phyloP scores from a whole-genome alignment of 768 basidiomycete species.

The Mrakia frigida region DNA sequence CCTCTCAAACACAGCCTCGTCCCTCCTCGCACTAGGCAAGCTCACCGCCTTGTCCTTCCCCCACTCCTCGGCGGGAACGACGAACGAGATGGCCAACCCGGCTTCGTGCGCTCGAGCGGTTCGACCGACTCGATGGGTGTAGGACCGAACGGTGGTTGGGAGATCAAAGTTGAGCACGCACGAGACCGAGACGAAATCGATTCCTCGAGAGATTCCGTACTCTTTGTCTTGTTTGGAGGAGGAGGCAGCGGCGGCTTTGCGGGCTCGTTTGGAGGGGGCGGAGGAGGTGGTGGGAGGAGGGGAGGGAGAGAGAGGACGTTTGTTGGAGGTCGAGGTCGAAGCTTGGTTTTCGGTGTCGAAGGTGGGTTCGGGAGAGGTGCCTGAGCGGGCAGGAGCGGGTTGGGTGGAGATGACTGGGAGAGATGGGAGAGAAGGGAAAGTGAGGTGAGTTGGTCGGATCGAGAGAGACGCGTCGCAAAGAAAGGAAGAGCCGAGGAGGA shows the following conservation, averaged over 20 bases:
- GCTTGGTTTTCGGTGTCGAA: conserved; percentile 10
- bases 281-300: conserved; percentile 18
- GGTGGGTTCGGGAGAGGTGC: not conserved
- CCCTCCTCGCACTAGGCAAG: conserved; percentile 63
- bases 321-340: conserved; percentile 4
- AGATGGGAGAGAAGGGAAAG: too few species aligned
- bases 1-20: conserved; percentile 68
- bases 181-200: conserved; percentile 94
- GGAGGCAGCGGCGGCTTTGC: conserved; percentile 37
- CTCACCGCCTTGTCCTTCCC: conserved; percentile 56
- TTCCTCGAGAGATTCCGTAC: conserved; percentile 89
- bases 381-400: not conserved
- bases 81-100: conserved; percentile 84
- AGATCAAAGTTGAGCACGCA: conserved; percentile 98
- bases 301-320: conserved; percentile 20
- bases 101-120: conserved; percentile 93
- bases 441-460: not conserved
- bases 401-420: conserved; percentile 27
- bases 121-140: conserved; percentile 91
- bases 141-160: conserved; percentile 77
- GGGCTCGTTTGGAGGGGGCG: conserved; percentile 48
- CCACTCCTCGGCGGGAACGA: conserved; percentile 53
- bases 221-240: conserved; percentile 57
- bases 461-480: not conserved
- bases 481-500: too few species aligned